A percentile compares a stretch with the other conserved stretches of the same genome.
phyloP scores from a whole-genome alignment of 345 rosid species.

The Linum lewisii region DNA sequence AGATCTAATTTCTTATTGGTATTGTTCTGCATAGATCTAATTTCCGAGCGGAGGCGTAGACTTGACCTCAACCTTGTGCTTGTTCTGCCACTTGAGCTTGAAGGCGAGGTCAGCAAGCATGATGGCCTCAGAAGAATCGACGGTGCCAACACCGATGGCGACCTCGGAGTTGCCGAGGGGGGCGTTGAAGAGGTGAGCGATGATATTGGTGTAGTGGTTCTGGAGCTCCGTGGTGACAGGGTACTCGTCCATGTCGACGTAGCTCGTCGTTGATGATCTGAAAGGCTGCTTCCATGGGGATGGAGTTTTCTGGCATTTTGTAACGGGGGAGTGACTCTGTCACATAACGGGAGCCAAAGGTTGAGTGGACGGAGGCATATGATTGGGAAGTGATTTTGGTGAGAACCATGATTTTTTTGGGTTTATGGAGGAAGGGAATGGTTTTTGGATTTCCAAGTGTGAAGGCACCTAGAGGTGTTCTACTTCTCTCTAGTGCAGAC shows the following conservation, averaged over 20 bases:
- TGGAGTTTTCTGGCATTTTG: background rate
- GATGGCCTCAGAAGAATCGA: constrained; percentile 1
- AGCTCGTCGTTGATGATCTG: constrained; percentile 1
- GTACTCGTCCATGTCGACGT: constrained; percentile 1
- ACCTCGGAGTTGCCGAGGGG: background rate
- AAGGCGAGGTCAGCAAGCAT: constrained; percentile 1
- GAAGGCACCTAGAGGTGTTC: too few relatives aligned
- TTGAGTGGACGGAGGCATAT: background rate
- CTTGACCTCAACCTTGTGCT: background rate
- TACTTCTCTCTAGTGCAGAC: too few relatives aligned
- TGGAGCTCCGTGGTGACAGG: constrained; percentile 1
- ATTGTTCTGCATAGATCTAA: too few relatives aligned
- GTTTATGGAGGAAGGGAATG: too few relatives aligned
- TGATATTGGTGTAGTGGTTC: constrained; percentile 2
- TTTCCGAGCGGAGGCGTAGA: too few relatives aligned
- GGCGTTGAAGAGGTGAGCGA: constrained; percentile 3
- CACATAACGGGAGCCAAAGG: background rate
- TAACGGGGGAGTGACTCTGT: background rate
- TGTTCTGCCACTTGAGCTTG: constrained; percentile 6
- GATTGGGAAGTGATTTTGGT: background rate
- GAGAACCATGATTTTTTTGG: background rate
- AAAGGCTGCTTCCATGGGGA: background rate
- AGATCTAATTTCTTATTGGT: too few relatives aligned
- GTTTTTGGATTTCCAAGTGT: too few relatives aligned
- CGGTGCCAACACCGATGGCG: constrained; percentile 1